phyloP scores from a whole-genome alignment of 164 flowering plant species.

The Kalanchoe fedtschenkoi region DNA sequence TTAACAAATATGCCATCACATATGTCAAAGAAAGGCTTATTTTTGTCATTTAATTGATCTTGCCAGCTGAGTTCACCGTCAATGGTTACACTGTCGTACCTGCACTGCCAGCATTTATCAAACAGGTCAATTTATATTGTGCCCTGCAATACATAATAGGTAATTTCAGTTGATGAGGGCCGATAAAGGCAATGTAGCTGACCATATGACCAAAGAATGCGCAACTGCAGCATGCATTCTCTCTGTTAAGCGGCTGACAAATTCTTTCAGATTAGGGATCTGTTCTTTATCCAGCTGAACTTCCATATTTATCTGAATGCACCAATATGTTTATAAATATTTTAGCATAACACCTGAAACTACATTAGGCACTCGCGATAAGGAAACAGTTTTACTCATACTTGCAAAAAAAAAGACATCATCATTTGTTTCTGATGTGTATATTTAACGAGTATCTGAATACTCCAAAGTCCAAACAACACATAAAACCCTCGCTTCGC shows the following conservation, averaged over 20 bases:
- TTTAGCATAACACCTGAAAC: neutral
- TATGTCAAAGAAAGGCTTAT: slow-evolving; percentile 86
- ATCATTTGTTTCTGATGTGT: no score
- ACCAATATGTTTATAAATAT: neutral
- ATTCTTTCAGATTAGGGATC: slow-evolving; percentile 66
- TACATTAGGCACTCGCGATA: neutral
- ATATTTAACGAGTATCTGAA: no score
- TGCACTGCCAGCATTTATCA: slow-evolving; percentile 19
- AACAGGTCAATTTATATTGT: neutral
- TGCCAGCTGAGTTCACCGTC: slow-evolving; percentile 68
- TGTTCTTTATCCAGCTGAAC: slow-evolving; percentile 33
- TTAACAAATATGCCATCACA: slow-evolving; percentile 90
- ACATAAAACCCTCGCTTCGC: neutral
- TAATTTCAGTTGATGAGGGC: neutral
- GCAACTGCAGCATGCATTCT: slow-evolving; percentile 61
- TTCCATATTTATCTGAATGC: slow-evolving; percentile 77
- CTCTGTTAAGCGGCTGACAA: slow-evolving; percentile 56
- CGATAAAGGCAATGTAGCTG: slow-evolving; percentile 7
- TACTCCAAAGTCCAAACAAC: no score
- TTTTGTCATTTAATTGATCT: slow-evolving; percentile 61
- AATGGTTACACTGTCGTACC: slow-evolving; percentile 84
- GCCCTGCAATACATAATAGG: neutral
- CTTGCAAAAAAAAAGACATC: no score
- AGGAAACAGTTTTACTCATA: neutral
- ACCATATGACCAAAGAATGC: slow-evolving; percentile 82